phyloP scores from a whole-genome alignment of 2,329 filamentous ascomycete species.

The Paracoccidioides brasiliensis region DNA sequence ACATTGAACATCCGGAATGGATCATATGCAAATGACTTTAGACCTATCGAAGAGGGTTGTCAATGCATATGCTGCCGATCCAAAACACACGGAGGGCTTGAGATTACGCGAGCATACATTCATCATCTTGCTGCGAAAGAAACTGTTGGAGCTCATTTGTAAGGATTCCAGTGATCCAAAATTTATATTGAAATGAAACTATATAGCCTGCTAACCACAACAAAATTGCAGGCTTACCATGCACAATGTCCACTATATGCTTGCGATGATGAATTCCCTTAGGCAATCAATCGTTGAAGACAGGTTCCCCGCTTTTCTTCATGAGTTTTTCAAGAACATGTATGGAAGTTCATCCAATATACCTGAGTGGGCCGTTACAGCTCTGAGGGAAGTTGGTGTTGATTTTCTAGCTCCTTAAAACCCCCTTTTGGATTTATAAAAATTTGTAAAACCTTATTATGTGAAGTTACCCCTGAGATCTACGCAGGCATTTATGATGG shows the following conservation, averaged over 20 bases:
- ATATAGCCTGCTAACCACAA: background rate
- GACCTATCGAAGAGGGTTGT: slow-evolving; percentile 71
- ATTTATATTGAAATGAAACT: background rate
- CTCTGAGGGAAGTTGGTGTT: slow-evolving; percentile 66
- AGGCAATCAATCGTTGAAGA: slow-evolving; percentile 72
- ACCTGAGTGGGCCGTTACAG: slow-evolving; percentile 73
- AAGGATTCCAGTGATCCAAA: slow-evolving; percentile 12
- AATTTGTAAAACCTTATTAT: background rate
- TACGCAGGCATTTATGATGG: background rate
- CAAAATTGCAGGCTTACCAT: slow-evolving; percentile 57
- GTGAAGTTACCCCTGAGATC: no score
- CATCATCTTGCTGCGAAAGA: slow-evolving; percentile 90
- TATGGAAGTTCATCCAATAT: slow-evolving; percentile 56
- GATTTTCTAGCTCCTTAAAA: slow-evolving; percentile 43
- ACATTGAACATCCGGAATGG: slow-evolving; percentile 74
- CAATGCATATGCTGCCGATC: slow-evolving; percentile 64
- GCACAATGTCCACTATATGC: slow-evolving; percentile 89
- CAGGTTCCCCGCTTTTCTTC: slow-evolving; percentile 63
- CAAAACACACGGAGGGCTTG: slow-evolving; percentile 54
- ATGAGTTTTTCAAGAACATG: slow-evolving; percentile 60
- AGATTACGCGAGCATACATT: slow-evolving; percentile 76
- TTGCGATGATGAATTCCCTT: slow-evolving; percentile 65
- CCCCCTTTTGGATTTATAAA: background rate
- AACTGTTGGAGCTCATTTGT: slow-evolving; percentile 71
- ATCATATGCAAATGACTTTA: slow-evolving; percentile 64